Percentiles rank a stretch among this genome's conserved stretches.
These are phyloP conservation scores for Trypanosoma avium DNA, from an alignment of 208 protist species.

Conservation along the genomic window DNA sequence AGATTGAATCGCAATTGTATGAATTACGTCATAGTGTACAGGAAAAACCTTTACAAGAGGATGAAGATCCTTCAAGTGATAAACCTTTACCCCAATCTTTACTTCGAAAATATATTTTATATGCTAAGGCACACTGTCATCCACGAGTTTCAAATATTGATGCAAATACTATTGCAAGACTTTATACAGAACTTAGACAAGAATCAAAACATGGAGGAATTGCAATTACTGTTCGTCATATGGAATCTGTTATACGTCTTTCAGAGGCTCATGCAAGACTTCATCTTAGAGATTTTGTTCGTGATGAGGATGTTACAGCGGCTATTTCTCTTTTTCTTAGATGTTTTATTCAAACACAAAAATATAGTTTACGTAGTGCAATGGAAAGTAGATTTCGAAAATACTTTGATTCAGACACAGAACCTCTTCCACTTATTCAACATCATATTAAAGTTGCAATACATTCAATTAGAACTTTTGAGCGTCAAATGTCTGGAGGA, in stretches of 20 bases:
- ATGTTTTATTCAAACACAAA: slow-evolving; percentile 97
- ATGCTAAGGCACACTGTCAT: slow-evolving; percentile 92
- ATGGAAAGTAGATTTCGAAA: slow-evolving; percentile 87
- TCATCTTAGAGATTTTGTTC: slow-evolving; percentile 96
- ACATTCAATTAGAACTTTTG: slow-evolving; percentile 77
- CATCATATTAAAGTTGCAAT: slow-evolving; percentile 85
- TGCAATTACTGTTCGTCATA: slow-evolving; percentile 97
- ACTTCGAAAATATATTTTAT: slow-evolving; percentile 98
- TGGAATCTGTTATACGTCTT: slow-evolving; percentile 99
- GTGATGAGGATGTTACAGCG: slow-evolving; percentile 96
- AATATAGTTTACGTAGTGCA: slow-evolving; percentile 88
- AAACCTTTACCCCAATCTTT: slow-evolving; percentile 93
- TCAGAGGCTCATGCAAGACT: slow-evolving; percentile 97
- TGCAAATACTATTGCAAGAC: slow-evolving; percentile 90
- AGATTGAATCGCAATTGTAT: slow-evolving; percentile 52
- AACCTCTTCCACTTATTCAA: slow-evolving; percentile 85
- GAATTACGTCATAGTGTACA: slow-evolving; percentile 33
- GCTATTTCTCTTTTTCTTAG: slow-evolving; percentile 98
- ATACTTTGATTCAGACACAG: slow-evolving; percentile 86
- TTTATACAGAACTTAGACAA: slow-evolving; percentile 97
- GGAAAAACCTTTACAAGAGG: slow-evolving; percentile 40
- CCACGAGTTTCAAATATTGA: slow-evolving; percentile 94
- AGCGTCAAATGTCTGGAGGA: slow-evolving; percentile 78
- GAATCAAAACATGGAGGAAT: slow-evolving; percentile 94
- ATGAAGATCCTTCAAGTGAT: slow-evolving; percentile 82